Percentiles rank a stretch among this genome's conserved stretches.
Conservation (phyloP, 2,329 filamentous ascomycete genomes). For the Graphilbum fragrans region DNA sequence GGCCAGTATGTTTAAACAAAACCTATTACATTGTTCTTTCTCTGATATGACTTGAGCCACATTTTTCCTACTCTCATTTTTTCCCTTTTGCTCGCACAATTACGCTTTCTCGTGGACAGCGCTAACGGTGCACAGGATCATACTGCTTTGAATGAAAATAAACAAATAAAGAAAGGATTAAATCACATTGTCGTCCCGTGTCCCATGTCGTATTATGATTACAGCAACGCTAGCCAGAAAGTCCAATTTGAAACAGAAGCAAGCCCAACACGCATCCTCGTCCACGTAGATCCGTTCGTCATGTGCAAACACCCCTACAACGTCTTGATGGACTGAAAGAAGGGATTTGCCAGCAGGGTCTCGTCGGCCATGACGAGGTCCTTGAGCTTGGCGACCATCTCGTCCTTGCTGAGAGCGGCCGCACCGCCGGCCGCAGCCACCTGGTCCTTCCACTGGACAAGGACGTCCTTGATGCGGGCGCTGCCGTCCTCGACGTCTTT, state of each 20-base stretch:
- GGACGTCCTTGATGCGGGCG: constrained; percentile 67
- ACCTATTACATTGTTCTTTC: constrained; percentile 8
- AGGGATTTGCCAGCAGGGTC: constrained; percentile 50
- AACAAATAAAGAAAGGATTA: no score
- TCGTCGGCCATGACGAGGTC: constrained; percentile 67
- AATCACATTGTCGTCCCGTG: no score
- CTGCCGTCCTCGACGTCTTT: constrained; percentile 86
- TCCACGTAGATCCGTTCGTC: neutral
- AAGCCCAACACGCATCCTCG: no score
- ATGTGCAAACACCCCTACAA: constrained; percentile 22
- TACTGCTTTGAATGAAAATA: no score
- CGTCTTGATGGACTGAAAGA: constrained; percentile 55
- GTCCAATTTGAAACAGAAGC: no score
- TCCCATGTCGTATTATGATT: neutral
- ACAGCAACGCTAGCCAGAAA: neutral
- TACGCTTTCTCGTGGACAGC: no score
- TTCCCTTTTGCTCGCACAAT: neutral
- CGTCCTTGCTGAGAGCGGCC: constrained; percentile 50
- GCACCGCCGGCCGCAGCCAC: constrained; percentile 30
- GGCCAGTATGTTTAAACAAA: constrained; percentile 8
- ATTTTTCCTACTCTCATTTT: neutral
- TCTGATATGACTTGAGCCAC: constrained; percentile 1
- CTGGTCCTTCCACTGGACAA: constrained; percentile 78
- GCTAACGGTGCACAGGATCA: no score
- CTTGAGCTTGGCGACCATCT: constrained; percentile 68